Conservation (phyloP, 2,329 filamentous ascomycete genomes). For the Trichoderma oligosporum region DNA sequence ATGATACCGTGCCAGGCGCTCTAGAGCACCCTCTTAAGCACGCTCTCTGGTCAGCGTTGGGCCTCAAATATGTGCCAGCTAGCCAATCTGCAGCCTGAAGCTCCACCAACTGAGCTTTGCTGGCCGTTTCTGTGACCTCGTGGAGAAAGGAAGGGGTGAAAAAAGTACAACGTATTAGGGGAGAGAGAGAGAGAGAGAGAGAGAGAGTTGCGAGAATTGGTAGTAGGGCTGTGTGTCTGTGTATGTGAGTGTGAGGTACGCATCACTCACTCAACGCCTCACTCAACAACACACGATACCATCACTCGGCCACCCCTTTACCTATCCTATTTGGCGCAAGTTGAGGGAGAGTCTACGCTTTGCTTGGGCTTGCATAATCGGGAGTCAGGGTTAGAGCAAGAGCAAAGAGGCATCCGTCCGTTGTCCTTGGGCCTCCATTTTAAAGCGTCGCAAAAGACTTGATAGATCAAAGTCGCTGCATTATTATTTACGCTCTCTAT, state of each 20-base stretch:
- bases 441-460: not conserved
- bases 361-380: slow-evolving; percentile 4
- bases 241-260: not conserved
- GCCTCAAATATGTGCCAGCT: slow-evolving; percentile 13
- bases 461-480: too few relatives aligned
- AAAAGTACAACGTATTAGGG: not conserved
- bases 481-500: too few relatives aligned
- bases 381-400: not conserved
- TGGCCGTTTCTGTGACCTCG: slow-evolving; percentile 15
- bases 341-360: not conserved
- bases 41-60: slow-evolving; percentile 12
- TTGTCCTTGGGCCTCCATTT: not conserved
- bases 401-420: slow-evolving; percentile 4
- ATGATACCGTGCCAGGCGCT: slow-evolving; percentile 2
- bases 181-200: not conserved
- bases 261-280: slow-evolving; percentile 1
- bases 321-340: not conserved
- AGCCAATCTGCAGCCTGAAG: slow-evolving; percentile 16
- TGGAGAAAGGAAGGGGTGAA: not conserved
- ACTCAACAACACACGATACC: slow-evolving; percentile 9
- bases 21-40: not conserved
- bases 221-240: not conserved
- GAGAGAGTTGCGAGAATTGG: not conserved
- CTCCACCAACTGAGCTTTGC: slow-evolving; percentile 15
- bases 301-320: not conserved